phyloP scores from a whole-genome alignment of 345 rosid genomes.

The Linum lewisii region DNA sequence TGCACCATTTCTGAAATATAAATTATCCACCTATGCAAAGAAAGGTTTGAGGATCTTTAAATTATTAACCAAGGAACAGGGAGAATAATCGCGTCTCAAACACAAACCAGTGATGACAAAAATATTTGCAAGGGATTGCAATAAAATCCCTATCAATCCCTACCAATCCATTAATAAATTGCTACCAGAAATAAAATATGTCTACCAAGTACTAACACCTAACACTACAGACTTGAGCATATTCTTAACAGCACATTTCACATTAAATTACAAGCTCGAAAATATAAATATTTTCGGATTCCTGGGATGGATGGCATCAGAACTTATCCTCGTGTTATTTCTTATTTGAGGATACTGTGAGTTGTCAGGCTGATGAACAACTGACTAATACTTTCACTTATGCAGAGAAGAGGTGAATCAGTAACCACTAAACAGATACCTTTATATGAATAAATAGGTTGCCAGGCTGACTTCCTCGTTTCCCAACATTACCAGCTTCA shows the following conservation, averaged over 20 bases:
- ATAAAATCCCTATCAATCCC: background rate
- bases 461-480: constrained; percentile 55
- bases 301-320: background rate
- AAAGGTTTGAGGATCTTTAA: background rate
- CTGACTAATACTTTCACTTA: background rate
- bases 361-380: background rate
- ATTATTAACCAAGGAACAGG: background rate
- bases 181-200: background rate
- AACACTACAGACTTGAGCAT: background rate
- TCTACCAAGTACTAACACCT: background rate
- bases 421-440: constrained; percentile 27
- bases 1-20: background rate
- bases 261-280: background rate
- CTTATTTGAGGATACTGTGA: too few relatives aligned
- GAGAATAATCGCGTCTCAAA: background rate
- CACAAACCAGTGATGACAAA: background rate
- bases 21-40: background rate
- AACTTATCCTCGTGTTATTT: background rate
- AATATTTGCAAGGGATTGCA: background rate
- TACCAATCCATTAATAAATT: background rate
- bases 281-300: too few relatives aligned
- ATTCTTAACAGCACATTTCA: background rate
- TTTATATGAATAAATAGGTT: constrained; percentile 63
- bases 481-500: constrained; percentile 62
- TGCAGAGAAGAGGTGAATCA: background rate